Conservation (phyloP, 1,284 basidiomycete genomes). For the Clitocybe nebularis region DNA sequence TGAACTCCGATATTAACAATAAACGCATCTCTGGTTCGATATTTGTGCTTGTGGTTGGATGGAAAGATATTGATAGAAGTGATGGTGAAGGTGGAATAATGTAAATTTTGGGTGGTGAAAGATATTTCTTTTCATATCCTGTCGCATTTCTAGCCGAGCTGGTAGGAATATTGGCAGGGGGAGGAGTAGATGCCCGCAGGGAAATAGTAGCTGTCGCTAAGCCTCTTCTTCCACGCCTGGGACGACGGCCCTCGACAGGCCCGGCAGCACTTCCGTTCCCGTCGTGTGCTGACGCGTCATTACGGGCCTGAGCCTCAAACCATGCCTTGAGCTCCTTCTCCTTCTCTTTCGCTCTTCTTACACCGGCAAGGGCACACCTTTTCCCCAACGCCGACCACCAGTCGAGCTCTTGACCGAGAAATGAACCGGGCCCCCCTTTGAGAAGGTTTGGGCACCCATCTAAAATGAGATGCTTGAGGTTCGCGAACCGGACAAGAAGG, state of each 20-base stretch:
- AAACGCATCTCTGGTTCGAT: conserved; percentile 30
- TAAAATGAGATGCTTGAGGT: conserved; percentile 47
- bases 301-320: conserved; percentile 30
- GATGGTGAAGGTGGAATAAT: conserved; percentile 29
- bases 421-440: conserved; percentile 24
- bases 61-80: conserved; percentile 21
- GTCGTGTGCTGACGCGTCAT: not conserved
- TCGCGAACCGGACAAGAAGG: conserved; percentile 41
- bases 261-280: not conserved
- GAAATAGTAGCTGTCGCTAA: conserved; percentile 55
- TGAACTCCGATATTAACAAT: conserved; percentile 45
- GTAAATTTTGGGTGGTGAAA: conserved; percentile 21
- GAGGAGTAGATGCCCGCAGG: conserved; percentile 32
- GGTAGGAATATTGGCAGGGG: conserved; percentile 9
- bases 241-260: conserved; percentile 7
- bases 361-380: conserved; percentile 49
- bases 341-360: conserved; percentile 47
- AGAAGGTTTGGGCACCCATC: conserved; percentile 47
- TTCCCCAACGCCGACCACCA: conserved; percentile 54
- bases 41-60: conserved; percentile 15
- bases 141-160: not conserved
- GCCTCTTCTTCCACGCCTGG: conserved; percentile 44
- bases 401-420: conserved; percentile 30
- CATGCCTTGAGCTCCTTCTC: conserved; percentile 55
- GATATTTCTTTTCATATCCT: conserved; percentile 1